Evolutionary conservation across 2,329 filamentous ascomycete genomes (phyloP), one percentile per base, ranked within the genome.

Genomic region (Venturia aucupariae): DNA sequence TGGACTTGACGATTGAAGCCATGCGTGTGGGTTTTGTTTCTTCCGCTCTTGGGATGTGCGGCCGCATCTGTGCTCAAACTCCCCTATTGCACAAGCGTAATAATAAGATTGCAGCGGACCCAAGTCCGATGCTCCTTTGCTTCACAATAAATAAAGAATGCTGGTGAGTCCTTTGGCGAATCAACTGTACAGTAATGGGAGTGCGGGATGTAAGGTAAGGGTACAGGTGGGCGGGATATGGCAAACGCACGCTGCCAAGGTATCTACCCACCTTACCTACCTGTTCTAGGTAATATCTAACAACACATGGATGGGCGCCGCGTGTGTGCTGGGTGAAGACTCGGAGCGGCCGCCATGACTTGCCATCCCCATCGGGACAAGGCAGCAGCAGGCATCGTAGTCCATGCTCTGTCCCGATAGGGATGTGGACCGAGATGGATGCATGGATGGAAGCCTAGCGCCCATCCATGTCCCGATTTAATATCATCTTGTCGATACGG

Each of bases 101-200:
- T n/a, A 55, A 32, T n/a, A n/a, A 55, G 51, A 55, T 55, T 55
- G 30, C 51, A 55, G 51, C 51, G 51, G 51, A 19, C 51, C 51
- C 27, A 55, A 55, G 51, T 7, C 51, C 51, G 51, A 35, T n/a
- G 51, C 6, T 35, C 13, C n/a, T 35, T 3, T 55, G 51, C 24
- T 24, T 32, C 8, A 11, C 48, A 30, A 10, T 35, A 4, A 4
- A 10, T 35, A 4, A 35, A 35, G 4, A 4, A 54, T 54, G 48
- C 48, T 54, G 24, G 48, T 55, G 22, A 46, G 22, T n/a, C n/a
- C n/a, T n/a, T n/a, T n/a, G n/a, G n/a, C n/a, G n/a, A n/a, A n/a
- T n/a, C n/a, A n/a, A n/a, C n/a, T n/a, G n/a, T n/a, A n/a, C n/a
- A n/a, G n/a, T n/a, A n/a, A n/a, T n/a, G n/a, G n/a, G n/a, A n/a